phyloP scores from a whole-genome alignment of 306 rosid genomes.

The Rosa multiflora region DNA sequence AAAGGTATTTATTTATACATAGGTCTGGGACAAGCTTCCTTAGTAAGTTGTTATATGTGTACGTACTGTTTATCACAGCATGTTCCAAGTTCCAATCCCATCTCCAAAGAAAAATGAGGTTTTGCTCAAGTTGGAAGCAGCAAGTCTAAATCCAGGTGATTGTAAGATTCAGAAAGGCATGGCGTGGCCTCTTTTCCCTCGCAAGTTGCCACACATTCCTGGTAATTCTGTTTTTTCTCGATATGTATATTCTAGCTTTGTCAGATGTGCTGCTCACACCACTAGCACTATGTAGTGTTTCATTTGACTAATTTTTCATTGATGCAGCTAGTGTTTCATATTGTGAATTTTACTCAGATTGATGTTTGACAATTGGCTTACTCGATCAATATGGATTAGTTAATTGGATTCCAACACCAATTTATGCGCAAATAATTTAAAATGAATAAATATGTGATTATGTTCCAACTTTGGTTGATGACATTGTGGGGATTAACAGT shows the following conservation, averaged over 20 bases:
- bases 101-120: constrained; percentile 48
- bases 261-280: neutral
- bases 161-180: constrained; percentile 74
- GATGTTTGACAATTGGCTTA: neutral
- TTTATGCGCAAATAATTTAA: neutral
- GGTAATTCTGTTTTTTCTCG: constrained; percentile 30
- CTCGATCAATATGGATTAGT: neutral
- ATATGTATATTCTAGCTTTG: neutral
- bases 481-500: constrained; percentile 23
- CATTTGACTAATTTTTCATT: neutral
- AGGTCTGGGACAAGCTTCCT: neutral
- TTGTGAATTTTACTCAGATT: neutral
- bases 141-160: constrained; percentile 58
- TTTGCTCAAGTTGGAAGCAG: constrained; percentile 68
- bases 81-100: constrained; percentile 60
- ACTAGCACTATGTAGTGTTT: neutral
- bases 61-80: constrained; percentile 41
- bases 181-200: constrained; percentile 45
- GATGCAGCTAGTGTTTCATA: neutral
- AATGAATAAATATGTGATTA: neutral
- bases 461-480: neutral
- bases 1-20: constrained; percentile 30
- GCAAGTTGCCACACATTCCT: constrained; percentile 57
- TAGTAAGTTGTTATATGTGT: neutral
- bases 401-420: neutral